Evolutionary conservation across 805 yeast species (phyloP).

Genomic region (Ascoidea tarda): DNA sequence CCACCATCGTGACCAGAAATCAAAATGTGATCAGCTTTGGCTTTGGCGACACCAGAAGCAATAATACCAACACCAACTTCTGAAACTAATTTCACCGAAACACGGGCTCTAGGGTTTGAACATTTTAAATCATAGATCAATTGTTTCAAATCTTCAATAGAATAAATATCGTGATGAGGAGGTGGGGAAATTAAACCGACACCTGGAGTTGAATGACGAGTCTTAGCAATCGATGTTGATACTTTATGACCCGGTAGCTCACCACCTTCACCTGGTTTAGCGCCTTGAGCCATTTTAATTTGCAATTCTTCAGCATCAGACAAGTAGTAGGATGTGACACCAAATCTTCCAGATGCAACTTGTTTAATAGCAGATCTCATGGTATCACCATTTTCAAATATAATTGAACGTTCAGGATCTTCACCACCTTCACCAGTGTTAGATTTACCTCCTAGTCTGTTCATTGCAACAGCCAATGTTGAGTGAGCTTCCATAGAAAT

Average conservation of each 20-base stretch:
- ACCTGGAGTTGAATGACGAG: slow-evolving; percentile 93
- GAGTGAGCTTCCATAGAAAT: slow-evolving; percentile 98
- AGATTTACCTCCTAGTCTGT: slow-evolving; percentile 92
- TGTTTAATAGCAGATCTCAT: slow-evolving; percentile 99
- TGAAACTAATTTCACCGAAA: slow-evolving; percentile 90
- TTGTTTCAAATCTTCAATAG: slow-evolving; percentile 95
- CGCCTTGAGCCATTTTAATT: slow-evolving; percentile 99
- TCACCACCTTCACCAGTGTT: slow-evolving; percentile 99
- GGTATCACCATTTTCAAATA: slow-evolving; percentile 80
- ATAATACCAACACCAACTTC: slow-evolving; percentile 99
- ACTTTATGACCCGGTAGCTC: slow-evolving; percentile 94
- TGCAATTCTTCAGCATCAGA: slow-evolving; percentile 96
- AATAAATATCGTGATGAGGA: slow-evolving; percentile 96
- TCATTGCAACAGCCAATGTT: slow-evolving; percentile 96
- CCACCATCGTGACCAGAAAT: slow-evolving; percentile 99
- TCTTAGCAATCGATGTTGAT: slow-evolving; percentile 73
- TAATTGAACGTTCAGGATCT: slow-evolving; percentile 79
- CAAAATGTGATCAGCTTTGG: slow-evolving; percentile 92
- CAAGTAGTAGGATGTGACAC: slow-evolving; percentile 89
- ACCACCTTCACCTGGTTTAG: slow-evolving; percentile 99
- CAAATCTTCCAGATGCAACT: slow-evolving; percentile 95
- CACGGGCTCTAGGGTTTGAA: slow-evolving; percentile 93
- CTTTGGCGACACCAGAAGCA: slow-evolving; percentile 98
- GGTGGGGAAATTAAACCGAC: slow-evolving; percentile 97
- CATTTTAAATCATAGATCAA: slow-evolving; percentile 93